A percentile compares a stretch with the other conserved stretches of the same genome.
These are phyloP conservation scores for Rosa persica DNA, from an alignment of 306 rosid species.

Conservation along the genomic window DNA sequence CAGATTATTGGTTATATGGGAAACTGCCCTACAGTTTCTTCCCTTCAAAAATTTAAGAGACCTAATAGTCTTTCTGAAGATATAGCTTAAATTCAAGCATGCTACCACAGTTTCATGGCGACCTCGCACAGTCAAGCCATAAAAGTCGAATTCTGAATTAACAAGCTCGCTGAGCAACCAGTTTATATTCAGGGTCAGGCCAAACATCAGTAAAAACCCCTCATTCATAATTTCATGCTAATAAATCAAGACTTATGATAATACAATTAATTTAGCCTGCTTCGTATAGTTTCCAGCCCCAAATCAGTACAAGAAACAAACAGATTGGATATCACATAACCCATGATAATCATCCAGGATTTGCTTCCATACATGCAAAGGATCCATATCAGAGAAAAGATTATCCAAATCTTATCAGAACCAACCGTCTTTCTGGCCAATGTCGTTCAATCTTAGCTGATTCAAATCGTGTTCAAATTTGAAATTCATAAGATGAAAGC, in stretches of 20 bases:
- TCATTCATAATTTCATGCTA: not conserved
- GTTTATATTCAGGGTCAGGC: not conserved
- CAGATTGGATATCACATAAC: not conserved
- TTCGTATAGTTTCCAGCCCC: constrained; percentile 1
- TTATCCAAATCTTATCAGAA: not conserved
- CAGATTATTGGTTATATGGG: not conserved
- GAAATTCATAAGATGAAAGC: not conserved
- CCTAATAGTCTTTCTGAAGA: not conserved
- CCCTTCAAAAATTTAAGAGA: not conserved
- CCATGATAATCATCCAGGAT: constrained; percentile 2
- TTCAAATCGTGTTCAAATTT: not conserved
- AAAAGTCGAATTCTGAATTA: not conserved
- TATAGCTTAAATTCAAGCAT: not conserved
- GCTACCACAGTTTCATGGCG: not conserved
- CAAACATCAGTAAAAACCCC: not conserved
- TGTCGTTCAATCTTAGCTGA: not conserved
- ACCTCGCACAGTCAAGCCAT: not conserved
- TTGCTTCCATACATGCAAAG: not conserved
- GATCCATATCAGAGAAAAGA: not conserved
- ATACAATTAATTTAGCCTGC: constrained; percentile 9
- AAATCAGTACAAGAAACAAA: not conserved
- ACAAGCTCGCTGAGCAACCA: not conserved
- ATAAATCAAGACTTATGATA: not conserved
- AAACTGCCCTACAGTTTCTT: not conserved
- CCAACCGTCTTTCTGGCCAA: not conserved